Percentiles rank a stretch among this genome's conserved stretches.
These are phyloP conservation scores for Pilaira anomala DNA, from an alignment of 192 early-diverging fungal genomes.

Conservation along the genomic window DNA sequence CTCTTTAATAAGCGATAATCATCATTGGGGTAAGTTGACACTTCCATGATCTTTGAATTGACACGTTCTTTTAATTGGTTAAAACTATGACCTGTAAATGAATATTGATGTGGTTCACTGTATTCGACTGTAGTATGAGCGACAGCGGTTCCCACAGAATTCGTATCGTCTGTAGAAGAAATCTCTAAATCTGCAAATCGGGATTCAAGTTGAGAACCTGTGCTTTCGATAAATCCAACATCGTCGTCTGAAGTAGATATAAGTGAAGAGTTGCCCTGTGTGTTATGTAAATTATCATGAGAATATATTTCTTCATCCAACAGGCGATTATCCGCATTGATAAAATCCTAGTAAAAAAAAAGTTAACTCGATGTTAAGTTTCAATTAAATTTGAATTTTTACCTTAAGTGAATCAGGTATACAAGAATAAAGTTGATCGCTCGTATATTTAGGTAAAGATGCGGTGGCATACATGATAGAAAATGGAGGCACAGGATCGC, in stretches of 20 bases:
- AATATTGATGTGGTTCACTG: neutral
- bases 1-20: slow-evolving; percentile 13
- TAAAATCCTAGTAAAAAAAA: slow-evolving; percentile 6
- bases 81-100: slow-evolving; percentile 6
- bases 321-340: slow-evolving; percentile 16
- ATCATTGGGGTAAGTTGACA: neutral
- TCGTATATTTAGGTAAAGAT: neutral
- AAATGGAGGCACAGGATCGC: slow-evolving; percentile 13
- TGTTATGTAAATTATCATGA: neutral
- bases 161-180: neutral
- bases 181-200: neutral
- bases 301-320: slow-evolving; percentile 15
- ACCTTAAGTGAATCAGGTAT: slow-evolving; percentile 7
- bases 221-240: neutral
- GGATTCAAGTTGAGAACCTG: neutral
- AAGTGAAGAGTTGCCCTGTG: neutral
- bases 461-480: slow-evolving; percentile 19
- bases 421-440: neutral
- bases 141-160: slow-evolving; percentile 12
- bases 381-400: neutral
- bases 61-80: slow-evolving; percentile 6
- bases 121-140: slow-evolving; percentile 5
- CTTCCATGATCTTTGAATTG: slow-evolving; percentile 5
- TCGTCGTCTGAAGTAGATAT: neutral
- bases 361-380: neutral